Base-by-base conservation (phyloP, 106 monocot genomes). In the Dendrobium chrysotoxum region DNA sequence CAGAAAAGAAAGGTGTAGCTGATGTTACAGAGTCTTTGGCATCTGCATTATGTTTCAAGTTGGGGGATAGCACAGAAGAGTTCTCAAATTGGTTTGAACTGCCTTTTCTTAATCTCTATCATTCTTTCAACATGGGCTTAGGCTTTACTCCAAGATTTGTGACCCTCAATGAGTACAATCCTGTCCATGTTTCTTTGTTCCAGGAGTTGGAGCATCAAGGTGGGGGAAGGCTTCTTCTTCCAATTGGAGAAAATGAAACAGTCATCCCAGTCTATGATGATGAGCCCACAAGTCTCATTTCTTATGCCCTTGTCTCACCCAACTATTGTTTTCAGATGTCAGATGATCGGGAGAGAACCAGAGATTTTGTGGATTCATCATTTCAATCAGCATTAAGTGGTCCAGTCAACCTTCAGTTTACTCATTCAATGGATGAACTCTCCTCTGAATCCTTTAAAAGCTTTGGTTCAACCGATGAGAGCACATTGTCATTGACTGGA, bases 241-340 rank as follows among this genome's bases (percentile, higher is more conserved):
- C 99, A 53, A 20, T 87, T 55, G 93, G 99, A 23, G 77, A 88
- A 70, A 86, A 89, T 87, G 91, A 93, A 30, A 87, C 72, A 31
- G 91, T 91, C 39, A 79, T 95, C 41, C 88, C 93, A 25, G 65
- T 99, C 76, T 95, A 89, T 86, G 95, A 95, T 80, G 92, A 95
- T 79, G 99, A 99, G 80, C 95, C 99, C 10, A 99, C 90, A 10
- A 99, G 95, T 75, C 85, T 99, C 25, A 93, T 99, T 77, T 86
- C 88, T 46, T 91, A 88, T 87, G 93, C 90, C 4, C 87, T 99
- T 47, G 84, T 78, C 66, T 93, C 95, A 31, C 57, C 79, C 71
- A 90, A 93, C 39, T 99, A 99, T 85, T 82, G 90, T 85, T 57
- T 70, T 75, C 87, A 90, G 76, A 80, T 93, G 74, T 83, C 85